A percentile compares a stretch with the other conserved stretches of the same genome.
Conservation (phyloP, 2,329 filamentous ascomycete species). For the Leptoxyphium fumago region DNA sequence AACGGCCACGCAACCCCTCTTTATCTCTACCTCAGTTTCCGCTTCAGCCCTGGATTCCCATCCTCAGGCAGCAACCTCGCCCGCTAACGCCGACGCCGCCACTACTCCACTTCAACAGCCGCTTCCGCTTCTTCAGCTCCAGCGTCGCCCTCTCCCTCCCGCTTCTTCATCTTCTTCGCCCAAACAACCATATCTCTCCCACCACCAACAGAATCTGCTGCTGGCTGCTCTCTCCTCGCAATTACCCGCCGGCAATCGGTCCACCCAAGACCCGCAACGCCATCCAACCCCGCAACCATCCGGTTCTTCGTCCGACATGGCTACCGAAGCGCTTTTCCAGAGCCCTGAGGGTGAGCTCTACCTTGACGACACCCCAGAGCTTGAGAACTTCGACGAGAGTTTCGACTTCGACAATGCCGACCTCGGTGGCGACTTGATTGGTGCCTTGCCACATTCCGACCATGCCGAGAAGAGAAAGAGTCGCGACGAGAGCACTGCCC, state of each 20-base stretch:
- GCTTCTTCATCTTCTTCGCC: too few species aligned
- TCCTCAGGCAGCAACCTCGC: too few species aligned
- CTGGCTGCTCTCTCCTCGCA: slow-evolving; percentile 33
- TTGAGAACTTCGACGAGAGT: slow-evolving; percentile 61
- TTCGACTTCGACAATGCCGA: slow-evolving; percentile 59
- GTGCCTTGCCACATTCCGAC: slow-evolving; percentile 47
- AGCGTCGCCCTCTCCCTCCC: too few species aligned
- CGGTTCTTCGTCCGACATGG: slow-evolving; percentile 8
- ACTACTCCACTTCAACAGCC: too few species aligned
- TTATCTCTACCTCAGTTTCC: too few species aligned
- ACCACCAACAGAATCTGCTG: slow-evolving; percentile 33
- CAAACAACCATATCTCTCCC: slow-evolving; percentile 24
- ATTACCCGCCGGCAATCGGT: slow-evolving; percentile 5
- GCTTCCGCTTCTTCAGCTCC: slow-evolving; percentile 16
- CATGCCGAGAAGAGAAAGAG: slow-evolving; percentile 51
- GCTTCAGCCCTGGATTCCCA: too few species aligned
- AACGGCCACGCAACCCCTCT: too few species aligned
- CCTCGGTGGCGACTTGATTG: slow-evolving; percentile 51
- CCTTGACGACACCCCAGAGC: slow-evolving; percentile 47
- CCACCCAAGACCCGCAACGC: too few species aligned
- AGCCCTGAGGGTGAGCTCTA: slow-evolving; percentile 12
- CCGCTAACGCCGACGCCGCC: too few species aligned
- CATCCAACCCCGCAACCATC: too few species aligned
- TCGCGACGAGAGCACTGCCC: slow-evolving; percentile 47
- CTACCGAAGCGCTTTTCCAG: slow-evolving; percentile 12